Evolutionary conservation across 176 grass and related monocot genomes (phyloP).

Genomic region (Oryza meridionalis): DNA sequence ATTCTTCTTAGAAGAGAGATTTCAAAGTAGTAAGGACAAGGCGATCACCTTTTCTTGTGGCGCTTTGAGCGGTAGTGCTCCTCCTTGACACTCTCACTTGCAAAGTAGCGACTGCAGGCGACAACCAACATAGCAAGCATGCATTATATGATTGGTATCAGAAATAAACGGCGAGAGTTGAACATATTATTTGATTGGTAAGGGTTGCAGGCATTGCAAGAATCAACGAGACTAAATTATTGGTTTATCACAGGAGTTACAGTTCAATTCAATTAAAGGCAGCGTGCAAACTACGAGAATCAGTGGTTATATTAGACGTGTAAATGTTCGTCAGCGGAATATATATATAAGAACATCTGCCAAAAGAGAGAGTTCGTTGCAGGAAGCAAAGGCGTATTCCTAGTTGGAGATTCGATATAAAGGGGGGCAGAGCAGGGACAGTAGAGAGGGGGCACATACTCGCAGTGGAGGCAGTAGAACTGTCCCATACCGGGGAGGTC

Average conservation of each 20-base stretch:
- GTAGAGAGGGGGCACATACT: conserved; percentile 48
- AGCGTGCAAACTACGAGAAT: neutral
- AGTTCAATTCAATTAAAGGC: neutral
- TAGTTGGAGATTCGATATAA: neutral
- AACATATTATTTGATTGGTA: neutral
- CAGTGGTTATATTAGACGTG: neutral
- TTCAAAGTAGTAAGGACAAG: neutral
- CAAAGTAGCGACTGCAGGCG: conserved; percentile 81
- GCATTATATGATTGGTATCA: conserved; percentile 16
- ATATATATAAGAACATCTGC: neutral
- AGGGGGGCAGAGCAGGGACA: neutral
- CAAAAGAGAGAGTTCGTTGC: neutral
- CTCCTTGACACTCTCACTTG: conserved; percentile 61
- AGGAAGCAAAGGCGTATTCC: neutral
- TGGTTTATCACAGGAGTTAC: neutral
- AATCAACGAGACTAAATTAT: neutral
- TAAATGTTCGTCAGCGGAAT: neutral
- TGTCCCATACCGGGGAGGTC: conserved; percentile 94
- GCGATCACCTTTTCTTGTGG: conserved; percentile 85
- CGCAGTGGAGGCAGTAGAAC: conserved; percentile 97
- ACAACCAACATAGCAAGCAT: neutral
- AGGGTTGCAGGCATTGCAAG: neutral
- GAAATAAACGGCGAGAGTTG: neutral
- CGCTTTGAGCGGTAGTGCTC: conserved; percentile 87
- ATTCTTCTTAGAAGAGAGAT: neutral